Conservation (phyloP, 73 alveolate genomes). For the Blepharisma stoltei region DNA sequence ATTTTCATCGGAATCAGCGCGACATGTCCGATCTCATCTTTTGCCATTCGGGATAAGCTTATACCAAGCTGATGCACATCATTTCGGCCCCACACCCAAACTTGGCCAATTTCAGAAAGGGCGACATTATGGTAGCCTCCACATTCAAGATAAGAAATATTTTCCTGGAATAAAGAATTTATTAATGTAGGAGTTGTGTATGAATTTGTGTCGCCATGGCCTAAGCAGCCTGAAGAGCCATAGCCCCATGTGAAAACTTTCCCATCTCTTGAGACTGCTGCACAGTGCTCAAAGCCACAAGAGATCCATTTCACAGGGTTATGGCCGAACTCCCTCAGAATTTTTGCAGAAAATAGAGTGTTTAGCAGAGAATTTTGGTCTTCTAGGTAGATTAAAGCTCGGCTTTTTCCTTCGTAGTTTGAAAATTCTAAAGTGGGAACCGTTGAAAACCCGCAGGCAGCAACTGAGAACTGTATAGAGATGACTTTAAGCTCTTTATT, state of each 20-base stretch:
- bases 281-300: slow-evolving; percentile 64
- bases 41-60: slow-evolving; percentile 18
- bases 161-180: neutral
- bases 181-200: slow-evolving; percentile 38
- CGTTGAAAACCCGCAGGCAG: neutral
- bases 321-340: neutral
- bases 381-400: neutral
- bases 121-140: slow-evolving; percentile 69
- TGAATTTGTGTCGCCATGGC: slow-evolving; percentile 53
- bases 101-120: slow-evolving; percentile 27
- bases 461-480: neutral
- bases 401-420: neutral
- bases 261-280: slow-evolving; percentile 46
- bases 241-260: slow-evolving; percentile 69
- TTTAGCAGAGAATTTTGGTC: neutral
- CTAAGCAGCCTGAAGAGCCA: slow-evolving; percentile 75
- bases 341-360: neutral
- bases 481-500: neutral
- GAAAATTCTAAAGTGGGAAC: slow-evolving; percentile 17
- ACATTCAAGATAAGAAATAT: slow-evolving; percentile 28
- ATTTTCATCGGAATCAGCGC: slow-evolving; percentile 31
- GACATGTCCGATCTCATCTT: slow-evolving; percentile 47
- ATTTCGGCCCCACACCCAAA: slow-evolving; percentile 64
- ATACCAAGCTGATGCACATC: slow-evolving; percentile 65
- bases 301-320: slow-evolving; percentile 23